phyloP scores from a whole-genome alignment of 306 rosid species.

The Ziziphus jujuba region DNA sequence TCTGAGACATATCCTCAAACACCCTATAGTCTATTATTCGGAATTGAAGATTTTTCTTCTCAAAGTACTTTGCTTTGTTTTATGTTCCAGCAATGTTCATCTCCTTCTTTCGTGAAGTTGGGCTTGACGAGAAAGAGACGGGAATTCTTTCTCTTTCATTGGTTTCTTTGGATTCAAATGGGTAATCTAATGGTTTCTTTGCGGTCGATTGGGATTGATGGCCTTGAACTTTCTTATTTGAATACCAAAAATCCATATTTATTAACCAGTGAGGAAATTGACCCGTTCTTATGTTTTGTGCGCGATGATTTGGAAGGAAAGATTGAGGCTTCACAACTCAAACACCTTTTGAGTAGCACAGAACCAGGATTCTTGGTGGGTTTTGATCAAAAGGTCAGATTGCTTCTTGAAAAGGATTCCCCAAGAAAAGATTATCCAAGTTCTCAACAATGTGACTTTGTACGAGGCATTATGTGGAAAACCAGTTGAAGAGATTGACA shows the following conservation, averaged over 20 bases:
- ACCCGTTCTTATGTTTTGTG: constrained; percentile 44
- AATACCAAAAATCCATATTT: constrained; percentile 39
- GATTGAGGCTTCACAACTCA: constrained; percentile 45
- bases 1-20: constrained; percentile 48
- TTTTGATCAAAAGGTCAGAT: constrained; percentile 53
- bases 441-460: constrained; percentile 60
- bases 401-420: constrained; percentile 56
- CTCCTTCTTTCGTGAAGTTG: constrained; percentile 53
- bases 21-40: constrained; percentile 1
- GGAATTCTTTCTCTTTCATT: constrained; percentile 31
- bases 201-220: constrained; percentile 48
- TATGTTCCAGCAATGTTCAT: constrained; percentile 43
- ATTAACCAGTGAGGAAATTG: constrained; percentile 48
- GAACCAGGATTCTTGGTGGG: constrained; percentile 41
- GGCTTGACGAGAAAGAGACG: constrained; percentile 40
- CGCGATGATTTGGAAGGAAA: constrained; percentile 45
- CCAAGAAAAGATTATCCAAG: constrained; percentile 40
- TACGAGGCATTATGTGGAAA: constrained; percentile 54
- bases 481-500: constrained; percentile 57
- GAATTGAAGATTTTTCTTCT: not conserved
- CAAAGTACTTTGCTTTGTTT: too few relatives aligned
- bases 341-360: constrained; percentile 33
- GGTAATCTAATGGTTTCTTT: constrained; percentile 45
- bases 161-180: constrained; percentile 33
- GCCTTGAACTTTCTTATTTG: constrained; percentile 34